Base-by-base conservation (phyloP, 2,329 filamentous ascomycete genomes). In the Aulographum hederae region DNA sequence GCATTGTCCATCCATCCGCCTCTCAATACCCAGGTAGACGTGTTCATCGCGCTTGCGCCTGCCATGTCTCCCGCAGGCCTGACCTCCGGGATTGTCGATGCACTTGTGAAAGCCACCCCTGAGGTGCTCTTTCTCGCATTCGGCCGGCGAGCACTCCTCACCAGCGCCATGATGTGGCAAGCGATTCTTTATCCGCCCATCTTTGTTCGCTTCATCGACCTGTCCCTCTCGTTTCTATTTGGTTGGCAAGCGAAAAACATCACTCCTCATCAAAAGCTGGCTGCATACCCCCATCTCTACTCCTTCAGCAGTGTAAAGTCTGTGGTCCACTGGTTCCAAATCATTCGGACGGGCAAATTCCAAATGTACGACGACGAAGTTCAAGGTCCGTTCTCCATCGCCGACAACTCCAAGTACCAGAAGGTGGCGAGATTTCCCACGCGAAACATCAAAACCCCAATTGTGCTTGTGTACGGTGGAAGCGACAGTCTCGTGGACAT, bases 321-420 rank as follows among this genome's bases (percentile, higher is more conserved):
- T 14, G 84, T 98, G 6, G 89, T 98, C 0, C 89, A 98, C 50
- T 98, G 89, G 89, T 98, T 98, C 52, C 89, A 98, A 50, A 94
- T 98, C 48, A 98, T 98, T 45, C 77, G 89, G 40, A 94, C 86
- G 46, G 80, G 82, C 45, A 84, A 73, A 17, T 95, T 98, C 53
- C 89, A 98, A 53, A 94, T 98, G 80, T 95, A 85, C 52, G 89
- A 98, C 48, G 89, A 98, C 48, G 86, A 95, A 44, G 69, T 89
- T 1, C 78, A 84, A 35, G 75, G 76, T 18, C 77, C 77, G 0
- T 61, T 92, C 37, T 71, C 73, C 33, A 60, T 85, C 23, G 69
- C 68, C 15, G 73, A 73, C 4, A 68, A 68, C 33, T 74, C 69
- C 46, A 84, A 86, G 44, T 93, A 92, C 56, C 93, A 91, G 51